A percentile compares a stretch with the other conserved stretches of the same genome.
phyloP scores from a whole-genome alignment of 139 green algal genomes.

The Closterium sp. region DNA sequence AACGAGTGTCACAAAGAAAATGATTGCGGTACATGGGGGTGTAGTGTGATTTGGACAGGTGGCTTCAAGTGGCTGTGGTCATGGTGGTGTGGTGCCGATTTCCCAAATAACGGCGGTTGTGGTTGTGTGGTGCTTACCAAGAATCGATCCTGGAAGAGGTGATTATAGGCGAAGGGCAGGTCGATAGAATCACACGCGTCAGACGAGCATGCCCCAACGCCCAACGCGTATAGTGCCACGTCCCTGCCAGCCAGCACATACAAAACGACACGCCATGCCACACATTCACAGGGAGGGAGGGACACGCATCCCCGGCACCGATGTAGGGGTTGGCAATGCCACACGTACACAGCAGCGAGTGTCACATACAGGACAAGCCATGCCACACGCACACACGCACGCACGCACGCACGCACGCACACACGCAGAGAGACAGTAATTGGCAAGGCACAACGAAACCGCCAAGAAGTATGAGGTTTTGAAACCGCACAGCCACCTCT shows the following conservation, averaged over 20 bases:
- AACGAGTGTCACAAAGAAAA: neutral
- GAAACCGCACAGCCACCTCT: too few relatives aligned
- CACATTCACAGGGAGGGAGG: neutral
- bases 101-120: too few relatives aligned
- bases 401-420: neutral
- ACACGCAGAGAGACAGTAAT: neutral
- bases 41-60: too few relatives aligned
- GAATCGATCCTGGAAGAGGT: slow-evolving; percentile 10
- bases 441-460: neutral
- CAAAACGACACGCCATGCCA: neutral
- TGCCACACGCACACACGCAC: neutral
- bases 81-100: too few relatives aligned
- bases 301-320: neutral
- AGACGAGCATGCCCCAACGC: slow-evolving; percentile 2
- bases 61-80: too few relatives aligned
- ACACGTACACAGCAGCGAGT: neutral
- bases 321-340: too few relatives aligned
- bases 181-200: slow-evolving; percentile 24
- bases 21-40: neutral
- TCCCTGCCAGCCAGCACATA: slow-evolving; percentile 25
- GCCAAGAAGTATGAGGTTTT: too few relatives aligned
- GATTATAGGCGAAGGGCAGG: slow-evolving; percentile 35
- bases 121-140: neutral
- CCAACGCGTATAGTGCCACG: slow-evolving; percentile 40
- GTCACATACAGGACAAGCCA: neutral